These are phyloP conservation scores for Hypoxylon fragiforme DNA, from an alignment of 495 filamentous ascomycete genomes.

Conservation along the genomic window DNA sequence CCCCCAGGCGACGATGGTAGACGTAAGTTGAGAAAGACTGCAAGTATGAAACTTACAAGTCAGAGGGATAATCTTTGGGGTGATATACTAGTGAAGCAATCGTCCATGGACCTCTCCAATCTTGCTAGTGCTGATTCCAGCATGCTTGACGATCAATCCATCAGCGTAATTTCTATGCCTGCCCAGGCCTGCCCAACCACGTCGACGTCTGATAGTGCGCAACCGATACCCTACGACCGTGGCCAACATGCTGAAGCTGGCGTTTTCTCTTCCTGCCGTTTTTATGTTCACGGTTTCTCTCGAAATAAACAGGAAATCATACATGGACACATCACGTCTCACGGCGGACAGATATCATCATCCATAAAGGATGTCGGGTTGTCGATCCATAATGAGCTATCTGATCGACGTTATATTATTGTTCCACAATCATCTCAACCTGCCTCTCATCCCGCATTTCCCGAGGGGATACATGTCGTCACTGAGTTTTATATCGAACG, in stretches of 20 bases:
- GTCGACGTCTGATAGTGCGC: slow-evolving; percentile 7
- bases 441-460: slow-evolving; percentile 44
- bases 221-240: slow-evolving; percentile 6
- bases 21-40: slow-evolving; percentile 76
- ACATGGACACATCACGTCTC: slow-evolving; percentile 45
- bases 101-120: slow-evolving; percentile 27
- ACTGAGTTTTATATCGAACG: slow-evolving; percentile 94
- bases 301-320: slow-evolving; percentile 48
- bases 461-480: slow-evolving; percentile 55
- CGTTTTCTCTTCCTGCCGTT: slow-evolving; percentile 59
- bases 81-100: slow-evolving; percentile 67
- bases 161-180: slow-evolving; percentile 11
- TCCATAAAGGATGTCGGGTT: slow-evolving; percentile 49
- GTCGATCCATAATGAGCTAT: slow-evolving; percentile 26
- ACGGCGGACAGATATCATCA: slow-evolving; percentile 48
- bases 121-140: not conserved
- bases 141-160: not conserved
- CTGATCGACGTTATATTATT: slow-evolving; percentile 48
- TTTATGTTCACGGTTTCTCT: slow-evolving; percentile 69
- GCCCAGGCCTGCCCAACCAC: not conserved
- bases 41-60: slow-evolving; percentile 74
- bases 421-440: slow-evolving; percentile 51
- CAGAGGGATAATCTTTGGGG: slow-evolving; percentile 86
- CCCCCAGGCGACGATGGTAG: slow-evolving; percentile 47
- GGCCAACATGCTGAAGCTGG: slow-evolving; percentile 31